Evolutionary conservation across 78 protist genomes (phyloP).

Genomic region (Dictyostelium discoideum): dicty_2.7 NC_007091.3:389001-389500

Average conservation of each 20-base stretch:
- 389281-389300: not conserved
- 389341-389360: not conserved
- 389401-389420: conserved; percentile 39
- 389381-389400: conserved; percentile 18
- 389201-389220: not conserved
- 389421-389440: conserved; percentile 67
- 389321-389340: not conserved
- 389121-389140: conserved; percentile 13
- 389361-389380: not conserved
- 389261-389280: conserved; percentile 62
- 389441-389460: conserved; percentile 21
- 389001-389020: not conserved
- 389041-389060: not conserved
- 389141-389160: conserved; percentile 7
- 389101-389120: conserved; percentile 48
- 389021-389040: conserved; percentile 57
- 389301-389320: not conserved
- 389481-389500: conserved; percentile 51
- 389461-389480: conserved; percentile 45
- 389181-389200: not conserved
- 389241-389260: conserved; percentile 34
- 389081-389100: conserved; percentile 17
- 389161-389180: conserved; percentile 29
- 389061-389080: conserved; percentile 24
- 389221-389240: conserved; percentile 14